phyloP scores from a whole-genome alignment of 176 grass and related monocot genomes.

The Aegilops longissima region DNA sequence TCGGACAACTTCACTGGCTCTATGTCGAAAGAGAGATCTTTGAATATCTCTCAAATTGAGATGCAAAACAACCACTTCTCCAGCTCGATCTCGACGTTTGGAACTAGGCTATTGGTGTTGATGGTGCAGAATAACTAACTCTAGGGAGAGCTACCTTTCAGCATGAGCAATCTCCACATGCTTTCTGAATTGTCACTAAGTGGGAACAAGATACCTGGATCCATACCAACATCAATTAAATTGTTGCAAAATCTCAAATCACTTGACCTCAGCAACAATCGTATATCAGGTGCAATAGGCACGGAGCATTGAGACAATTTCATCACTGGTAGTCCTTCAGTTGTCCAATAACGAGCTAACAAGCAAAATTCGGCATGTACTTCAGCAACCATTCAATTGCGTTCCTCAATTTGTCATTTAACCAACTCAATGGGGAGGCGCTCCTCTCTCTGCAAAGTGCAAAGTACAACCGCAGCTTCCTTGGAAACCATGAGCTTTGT shows the following conservation, averaged over 20 bases:
- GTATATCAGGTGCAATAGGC: conserved; percentile 38
- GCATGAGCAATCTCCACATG: no score
- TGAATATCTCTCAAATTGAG: no score
- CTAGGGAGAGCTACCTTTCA: no score
- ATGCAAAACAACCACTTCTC: no score
- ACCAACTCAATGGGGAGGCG: conserved; percentile 51
- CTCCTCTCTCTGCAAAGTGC: conserved; percentile 27
- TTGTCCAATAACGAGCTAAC: conserved; percentile 57
- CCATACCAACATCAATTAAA: not conserved
- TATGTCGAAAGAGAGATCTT: no score
- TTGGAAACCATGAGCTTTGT: conserved; percentile 53
- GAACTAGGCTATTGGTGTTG: no score
- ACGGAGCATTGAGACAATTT: conserved; percentile 22
- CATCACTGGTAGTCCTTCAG: conserved; percentile 27
- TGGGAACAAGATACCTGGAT: not conserved
- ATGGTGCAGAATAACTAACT: no score
- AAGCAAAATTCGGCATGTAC: conserved; percentile 30
- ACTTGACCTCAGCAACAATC: conserved; percentile 24
- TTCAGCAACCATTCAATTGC: not conserved
- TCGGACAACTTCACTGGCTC: no score
- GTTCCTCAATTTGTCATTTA: conserved; percentile 7
- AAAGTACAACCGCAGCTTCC: conserved; percentile 54
- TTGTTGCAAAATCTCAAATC: not conserved
- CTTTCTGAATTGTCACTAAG: no score
- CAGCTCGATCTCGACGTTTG: no score